Percentiles rank a stretch among this genome's conserved stretches.
Evolutionary conservation across 177 flowering plant species (phyloP).

Genomic region (Vitis hybrid): DNA sequence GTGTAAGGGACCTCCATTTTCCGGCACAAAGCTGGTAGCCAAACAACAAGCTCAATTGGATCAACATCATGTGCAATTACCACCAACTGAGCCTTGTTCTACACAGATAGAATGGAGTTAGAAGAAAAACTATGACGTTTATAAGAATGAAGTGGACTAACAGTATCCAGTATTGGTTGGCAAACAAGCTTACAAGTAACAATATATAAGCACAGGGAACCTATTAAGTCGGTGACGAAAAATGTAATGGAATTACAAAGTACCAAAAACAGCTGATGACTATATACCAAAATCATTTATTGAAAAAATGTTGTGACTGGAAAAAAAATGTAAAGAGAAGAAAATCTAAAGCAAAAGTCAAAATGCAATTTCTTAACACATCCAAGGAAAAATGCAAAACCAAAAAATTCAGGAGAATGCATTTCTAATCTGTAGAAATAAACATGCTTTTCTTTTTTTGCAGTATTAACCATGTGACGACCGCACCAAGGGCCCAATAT

Average conservation of each 20-base stretch:
- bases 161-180: not conserved
- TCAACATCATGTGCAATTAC: conserved; percentile 52
- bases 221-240: not conserved
- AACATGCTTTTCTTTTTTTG: too few relatives aligned
- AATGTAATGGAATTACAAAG: not conserved
- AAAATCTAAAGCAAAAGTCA: not conserved
- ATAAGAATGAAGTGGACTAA: not conserved
- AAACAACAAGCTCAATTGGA: conserved; percentile 47
- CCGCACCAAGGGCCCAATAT: too few relatives aligned
- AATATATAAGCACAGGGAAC: not conserved
- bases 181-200: too few relatives aligned
- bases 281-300: not conserved
- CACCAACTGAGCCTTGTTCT: conserved; percentile 51
- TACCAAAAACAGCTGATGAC: not conserved
- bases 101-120: not conserved
- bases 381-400: too few relatives aligned
- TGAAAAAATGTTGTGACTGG: not conserved
- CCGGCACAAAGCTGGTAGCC: conserved; percentile 48
- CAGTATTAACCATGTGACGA: too few relatives aligned
- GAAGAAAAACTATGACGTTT: not conserved
- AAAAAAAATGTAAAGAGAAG: not conserved
- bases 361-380: too few relatives aligned
- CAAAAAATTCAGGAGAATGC: too few relatives aligned
- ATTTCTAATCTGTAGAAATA: too few relatives aligned
- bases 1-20: conserved; percentile 45